These are phyloP conservation scores for Xeromyces bisporus DNA, from an alignment of 495 filamentous ascomycete species.

Conservation along the genomic window DNA sequence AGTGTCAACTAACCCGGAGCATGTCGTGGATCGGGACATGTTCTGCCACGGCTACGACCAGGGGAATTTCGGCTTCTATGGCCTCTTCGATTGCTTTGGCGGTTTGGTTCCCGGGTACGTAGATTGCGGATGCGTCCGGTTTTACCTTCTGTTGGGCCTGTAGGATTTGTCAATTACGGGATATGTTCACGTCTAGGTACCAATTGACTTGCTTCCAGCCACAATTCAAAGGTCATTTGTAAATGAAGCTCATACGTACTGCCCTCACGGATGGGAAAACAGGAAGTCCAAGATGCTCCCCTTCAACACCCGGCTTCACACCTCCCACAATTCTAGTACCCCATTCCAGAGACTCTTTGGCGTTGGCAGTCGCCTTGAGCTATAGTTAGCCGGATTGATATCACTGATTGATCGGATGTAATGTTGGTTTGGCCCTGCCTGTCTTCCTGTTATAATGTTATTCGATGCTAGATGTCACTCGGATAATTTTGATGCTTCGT, in stretches of 20 bases:
- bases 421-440: conserved; percentile 10
- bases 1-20: conserved; percentile 48
- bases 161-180: not conserved
- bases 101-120: conserved; percentile 67
- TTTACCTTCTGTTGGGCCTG: conserved; percentile 60
- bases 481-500: no score
- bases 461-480: conserved; percentile 4
- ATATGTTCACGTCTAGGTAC: no score
- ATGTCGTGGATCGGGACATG: conserved; percentile 84
- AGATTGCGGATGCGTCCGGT: conserved; percentile 75
- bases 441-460: conserved; percentile 23
- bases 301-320: conserved; percentile 59
- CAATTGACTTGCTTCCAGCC: no score
- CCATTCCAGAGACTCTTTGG: conserved; percentile 65
- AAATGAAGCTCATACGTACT: no score
- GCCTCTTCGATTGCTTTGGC: conserved; percentile 71
- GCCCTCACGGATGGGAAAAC: conserved; percentile 56
- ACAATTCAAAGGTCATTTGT: no score
- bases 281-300: conserved; percentile 66
- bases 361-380: conserved; percentile 58
- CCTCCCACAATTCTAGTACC: conserved; percentile 82
- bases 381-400: conserved; percentile 1
- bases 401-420: no score
- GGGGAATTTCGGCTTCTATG: conserved; percentile 71
- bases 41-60: conserved; percentile 81